phyloP scores from a whole-genome alignment of 2,329 filamentous ascomycete species.

The Phaeosphaeria sp. region DNA sequence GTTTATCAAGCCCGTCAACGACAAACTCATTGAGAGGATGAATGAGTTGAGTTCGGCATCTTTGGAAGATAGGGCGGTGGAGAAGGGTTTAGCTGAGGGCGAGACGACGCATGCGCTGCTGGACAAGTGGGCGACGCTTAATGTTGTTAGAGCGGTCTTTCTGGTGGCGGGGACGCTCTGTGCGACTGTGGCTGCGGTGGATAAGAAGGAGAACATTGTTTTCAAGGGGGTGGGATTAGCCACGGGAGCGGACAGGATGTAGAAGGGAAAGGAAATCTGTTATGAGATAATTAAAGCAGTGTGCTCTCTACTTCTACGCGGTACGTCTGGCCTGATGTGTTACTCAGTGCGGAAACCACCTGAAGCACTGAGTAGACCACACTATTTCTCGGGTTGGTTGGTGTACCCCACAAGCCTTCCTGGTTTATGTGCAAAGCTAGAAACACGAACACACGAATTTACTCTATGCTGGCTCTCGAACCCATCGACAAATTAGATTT shows the following conservation, averaged over 20 bases:
- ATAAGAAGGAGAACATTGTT: constrained; percentile 31
- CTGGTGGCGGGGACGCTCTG: constrained; percentile 34
- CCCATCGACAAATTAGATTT: too few relatives aligned
- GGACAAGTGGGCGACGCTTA: constrained; percentile 63
- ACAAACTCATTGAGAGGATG: constrained; percentile 55
- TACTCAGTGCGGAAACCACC: too few relatives aligned
- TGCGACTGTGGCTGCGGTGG: constrained; percentile 33
- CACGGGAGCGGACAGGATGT: constrained; percentile 15
- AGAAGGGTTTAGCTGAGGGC: constrained; percentile 48
- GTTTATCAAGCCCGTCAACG: constrained; percentile 57
- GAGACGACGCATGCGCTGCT: constrained; percentile 60
- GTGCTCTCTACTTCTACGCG: too few relatives aligned
- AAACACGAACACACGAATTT: too few relatives aligned
- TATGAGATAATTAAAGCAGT: too few relatives aligned
- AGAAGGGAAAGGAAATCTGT: too few relatives aligned
- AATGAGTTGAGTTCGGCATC: constrained; percentile 47
- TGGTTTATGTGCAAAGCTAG: too few relatives aligned
- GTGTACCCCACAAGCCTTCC: too few relatives aligned
- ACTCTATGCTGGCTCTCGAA: too few relatives aligned
- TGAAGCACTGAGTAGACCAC: too few relatives aligned
- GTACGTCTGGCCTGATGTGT: too few relatives aligned
- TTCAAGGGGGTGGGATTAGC: constrained; percentile 27
- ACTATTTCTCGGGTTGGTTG: too few relatives aligned
- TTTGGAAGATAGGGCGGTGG: constrained; percentile 45
- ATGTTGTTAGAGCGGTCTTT: constrained; percentile 54